phyloP scores from a whole-genome alignment of 2,329 filamentous ascomycete genomes.

The Seiridium unicorne region DNA sequence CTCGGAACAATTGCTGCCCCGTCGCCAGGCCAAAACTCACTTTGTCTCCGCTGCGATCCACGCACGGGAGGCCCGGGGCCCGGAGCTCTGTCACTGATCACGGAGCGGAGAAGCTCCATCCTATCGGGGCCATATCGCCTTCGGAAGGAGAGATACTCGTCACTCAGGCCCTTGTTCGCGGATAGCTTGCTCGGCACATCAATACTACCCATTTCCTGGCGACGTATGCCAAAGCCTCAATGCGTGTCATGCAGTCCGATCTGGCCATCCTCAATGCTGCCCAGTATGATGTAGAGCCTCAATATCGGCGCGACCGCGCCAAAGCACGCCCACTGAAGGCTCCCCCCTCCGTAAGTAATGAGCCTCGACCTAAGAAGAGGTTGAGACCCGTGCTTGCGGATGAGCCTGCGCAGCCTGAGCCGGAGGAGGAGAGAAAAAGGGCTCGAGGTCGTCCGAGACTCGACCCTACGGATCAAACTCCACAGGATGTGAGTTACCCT shows the following conservation, averaged over 20 bases:
- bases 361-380: constrained; percentile 25
- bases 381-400: constrained; percentile 22
- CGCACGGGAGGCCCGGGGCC: neutral
- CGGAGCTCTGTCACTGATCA: too few species aligned
- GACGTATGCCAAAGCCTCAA: neutral
- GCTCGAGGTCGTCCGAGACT: constrained; percentile 72
- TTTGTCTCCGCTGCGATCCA: neutral
- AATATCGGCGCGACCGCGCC: constrained; percentile 13
- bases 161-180: too few species aligned
- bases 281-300: constrained; percentile 37
- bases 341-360: constrained; percentile 8
- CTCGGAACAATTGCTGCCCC: too few species aligned
- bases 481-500: constrained; percentile 67
- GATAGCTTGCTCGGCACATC: neutral
- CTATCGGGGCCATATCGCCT: too few species aligned
- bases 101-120: too few species aligned
- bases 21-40: too few species aligned
- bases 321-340: constrained; percentile 16
- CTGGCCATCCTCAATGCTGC: constrained; percentile 47
- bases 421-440: constrained; percentile 54
- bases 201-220: neutral
- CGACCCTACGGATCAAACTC: constrained; percentile 74
- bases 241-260: constrained; percentile 27
- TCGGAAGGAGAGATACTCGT: too few species aligned
- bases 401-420: constrained; percentile 30